A percentile compares a stretch with the other conserved stretches of the same genome.
Evolutionary conservation across 2,329 filamentous ascomycete species (phyloP).

Genomic region (Drechmeria coniospora): DNA sequence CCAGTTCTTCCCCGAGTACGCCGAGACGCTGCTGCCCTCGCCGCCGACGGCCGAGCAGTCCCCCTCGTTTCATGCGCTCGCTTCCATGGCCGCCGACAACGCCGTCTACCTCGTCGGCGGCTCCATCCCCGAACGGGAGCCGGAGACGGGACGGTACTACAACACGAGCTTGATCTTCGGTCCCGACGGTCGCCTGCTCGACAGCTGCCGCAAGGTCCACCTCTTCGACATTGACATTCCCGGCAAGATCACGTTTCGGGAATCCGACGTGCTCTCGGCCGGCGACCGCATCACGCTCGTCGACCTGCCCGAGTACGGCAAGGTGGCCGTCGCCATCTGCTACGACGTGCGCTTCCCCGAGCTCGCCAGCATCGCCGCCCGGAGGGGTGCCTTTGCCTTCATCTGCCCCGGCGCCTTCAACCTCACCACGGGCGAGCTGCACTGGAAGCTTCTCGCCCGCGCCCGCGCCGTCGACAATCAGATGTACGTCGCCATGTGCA

Average conservation of each 20-base stretch:
- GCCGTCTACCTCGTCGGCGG: constrained; percentile 75
- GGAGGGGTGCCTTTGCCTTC: constrained; percentile 73
- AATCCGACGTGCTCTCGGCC: constrained; percentile 75
- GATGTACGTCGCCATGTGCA: constrained; percentile 84
- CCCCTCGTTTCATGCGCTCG: constrained; percentile 75
- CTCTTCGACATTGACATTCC: constrained; percentile 97
- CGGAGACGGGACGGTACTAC: constrained; percentile 50
- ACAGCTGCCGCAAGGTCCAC: constrained; percentile 83
- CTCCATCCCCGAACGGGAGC: constrained; percentile 72
- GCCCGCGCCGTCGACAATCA: constrained; percentile 88
- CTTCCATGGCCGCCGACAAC: constrained; percentile 63
- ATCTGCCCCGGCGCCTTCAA: constrained; percentile 98
- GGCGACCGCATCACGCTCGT: constrained; percentile 77
- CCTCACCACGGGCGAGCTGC: constrained; percentile 75
- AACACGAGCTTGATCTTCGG: constrained; percentile 82
- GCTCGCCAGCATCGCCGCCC: constrained; percentile 73
- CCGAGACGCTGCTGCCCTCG: constrained; percentile 68
- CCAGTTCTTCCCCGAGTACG: constrained; percentile 78
- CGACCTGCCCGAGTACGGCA: constrained; percentile 77
- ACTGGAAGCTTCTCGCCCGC: constrained; percentile 75
- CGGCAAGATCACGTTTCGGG: constrained; percentile 79
- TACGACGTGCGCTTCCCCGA: constrained; percentile 97
- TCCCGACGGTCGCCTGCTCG: constrained; percentile 65
- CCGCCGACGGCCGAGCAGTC: constrained; percentile 56
- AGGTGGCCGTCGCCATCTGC: constrained; percentile 80